Conservation (phyloP, 495 filamentous ascomycete species). For the Lepidopterella palustris region DNA sequence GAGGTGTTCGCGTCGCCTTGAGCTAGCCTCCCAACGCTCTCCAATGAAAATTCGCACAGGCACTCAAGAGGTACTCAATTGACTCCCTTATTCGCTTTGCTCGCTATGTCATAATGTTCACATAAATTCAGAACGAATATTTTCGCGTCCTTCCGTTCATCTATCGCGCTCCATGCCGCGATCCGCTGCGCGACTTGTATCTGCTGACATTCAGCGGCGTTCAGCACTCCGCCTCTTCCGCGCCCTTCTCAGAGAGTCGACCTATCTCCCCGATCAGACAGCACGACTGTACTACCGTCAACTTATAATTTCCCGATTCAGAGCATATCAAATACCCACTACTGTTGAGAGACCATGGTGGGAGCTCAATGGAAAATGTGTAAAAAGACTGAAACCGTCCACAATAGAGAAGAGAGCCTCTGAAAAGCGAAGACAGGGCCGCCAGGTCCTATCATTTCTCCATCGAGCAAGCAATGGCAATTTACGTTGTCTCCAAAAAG, state of each 20-base stretch:
- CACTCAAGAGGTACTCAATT: too few species aligned
- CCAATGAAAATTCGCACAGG: too few species aligned
- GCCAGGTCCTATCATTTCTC: conserved; percentile 39
- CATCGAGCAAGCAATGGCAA: conserved; percentile 61
- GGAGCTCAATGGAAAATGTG: background rate
- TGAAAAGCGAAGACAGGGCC: conserved; percentile 28
- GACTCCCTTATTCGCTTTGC: too few species aligned
- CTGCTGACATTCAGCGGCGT: background rate
- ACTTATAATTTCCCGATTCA: conserved; percentile 55
- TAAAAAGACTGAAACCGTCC: conserved; percentile 3
- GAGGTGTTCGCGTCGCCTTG: conserved; percentile 1
- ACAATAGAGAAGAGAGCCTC: conserved; percentile 5
- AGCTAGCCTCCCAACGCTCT: background rate
- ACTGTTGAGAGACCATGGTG: background rate
- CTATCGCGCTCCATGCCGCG: conserved; percentile 5
- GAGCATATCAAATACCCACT: conserved; percentile 36
- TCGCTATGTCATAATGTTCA: too few species aligned
- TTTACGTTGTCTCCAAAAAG: conserved; percentile 50
- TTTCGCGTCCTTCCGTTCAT: background rate
- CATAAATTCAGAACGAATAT: too few species aligned
- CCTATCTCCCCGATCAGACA: conserved; percentile 72
- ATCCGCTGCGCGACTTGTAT: background rate
- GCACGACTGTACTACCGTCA: conserved; percentile 55
- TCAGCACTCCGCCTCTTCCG: conserved; percentile 54
- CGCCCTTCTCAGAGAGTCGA: conserved; percentile 72